Conservation (phyloP, 768 basidiomycete species). For the Trametes villosa region DNA sequence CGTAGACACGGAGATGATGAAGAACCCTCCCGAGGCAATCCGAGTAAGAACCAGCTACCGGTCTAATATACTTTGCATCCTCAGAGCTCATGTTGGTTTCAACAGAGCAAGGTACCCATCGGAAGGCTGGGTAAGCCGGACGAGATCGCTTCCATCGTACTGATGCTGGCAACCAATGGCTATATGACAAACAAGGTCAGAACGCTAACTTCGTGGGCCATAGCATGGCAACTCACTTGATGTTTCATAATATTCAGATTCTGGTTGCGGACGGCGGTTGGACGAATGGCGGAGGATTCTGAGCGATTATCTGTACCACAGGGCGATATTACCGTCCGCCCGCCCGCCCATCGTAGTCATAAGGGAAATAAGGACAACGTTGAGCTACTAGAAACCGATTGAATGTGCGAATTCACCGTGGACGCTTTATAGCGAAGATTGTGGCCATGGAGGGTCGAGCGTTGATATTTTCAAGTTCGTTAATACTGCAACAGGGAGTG, state of each 20-base stretch:
- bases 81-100: background rate
- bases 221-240: background rate
- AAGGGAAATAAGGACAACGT: too few relatives aligned
- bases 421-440: too few relatives aligned
- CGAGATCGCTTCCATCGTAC: constrained; percentile 56
- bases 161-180: constrained; percentile 51
- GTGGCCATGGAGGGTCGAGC: too few relatives aligned
- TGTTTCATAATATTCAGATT: constrained; percentile 36
- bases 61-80: too few relatives aligned
- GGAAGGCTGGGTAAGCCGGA: constrained; percentile 54
- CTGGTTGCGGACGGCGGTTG: constrained; percentile 52
- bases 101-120: constrained; percentile 51
- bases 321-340: too few relatives aligned
- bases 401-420: too few relatives aligned
- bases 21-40: constrained; percentile 41
- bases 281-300: constrained; percentile 46
- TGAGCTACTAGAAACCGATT: too few relatives aligned
- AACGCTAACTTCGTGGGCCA: background rate
- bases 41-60: constrained; percentile 32
- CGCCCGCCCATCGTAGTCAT: too few relatives aligned
- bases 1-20: constrained; percentile 53
- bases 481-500: too few relatives aligned
- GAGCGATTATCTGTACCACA: too few relatives aligned
- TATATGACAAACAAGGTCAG: constrained; percentile 64
- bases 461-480: too few relatives aligned